Evolutionary conservation across 345 rosid species (phyloP).

Genomic region (Hypericum androsaemum): DNA sequence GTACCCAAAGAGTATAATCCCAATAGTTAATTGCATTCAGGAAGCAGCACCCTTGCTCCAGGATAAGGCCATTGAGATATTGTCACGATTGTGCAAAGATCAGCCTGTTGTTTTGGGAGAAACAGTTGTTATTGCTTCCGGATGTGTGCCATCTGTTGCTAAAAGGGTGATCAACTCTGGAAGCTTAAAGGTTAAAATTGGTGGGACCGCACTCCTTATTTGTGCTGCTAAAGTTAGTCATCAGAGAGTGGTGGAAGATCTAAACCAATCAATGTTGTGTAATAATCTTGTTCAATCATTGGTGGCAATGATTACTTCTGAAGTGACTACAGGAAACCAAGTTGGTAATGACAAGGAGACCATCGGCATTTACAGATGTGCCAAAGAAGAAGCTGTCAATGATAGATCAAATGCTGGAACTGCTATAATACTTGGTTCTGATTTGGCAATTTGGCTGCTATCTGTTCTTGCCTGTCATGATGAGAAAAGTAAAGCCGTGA

Average conservation of each 20-base stretch:
- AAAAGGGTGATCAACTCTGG: slow-evolving; percentile 62
- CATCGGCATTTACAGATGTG: slow-evolving; percentile 53
- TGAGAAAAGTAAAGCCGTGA: slow-evolving; percentile 60
- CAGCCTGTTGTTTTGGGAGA: slow-evolving; percentile 79
- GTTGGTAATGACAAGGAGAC: slow-evolving; percentile 37
- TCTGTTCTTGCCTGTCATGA: slow-evolving; percentile 88
- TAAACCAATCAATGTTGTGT: slow-evolving; percentile 63
- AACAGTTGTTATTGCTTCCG: slow-evolving; percentile 48
- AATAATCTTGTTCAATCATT: slow-evolving; percentile 64
- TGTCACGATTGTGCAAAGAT: slow-evolving; percentile 78
- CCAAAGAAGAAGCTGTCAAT: slow-evolving; percentile 42
- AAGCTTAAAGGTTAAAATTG: slow-evolving; percentile 69
- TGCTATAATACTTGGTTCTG: slow-evolving; percentile 53
- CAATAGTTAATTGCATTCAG: slow-evolving; percentile 73
- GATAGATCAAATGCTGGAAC: slow-evolving; percentile 39
- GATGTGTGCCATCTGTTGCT: slow-evolving; percentile 59
- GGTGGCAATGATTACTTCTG: slow-evolving; percentile 49
- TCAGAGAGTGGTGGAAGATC: slow-evolving; percentile 75
- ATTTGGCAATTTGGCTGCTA: slow-evolving; percentile 83
- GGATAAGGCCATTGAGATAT: slow-evolving; percentile 91
- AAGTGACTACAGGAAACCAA: slow-evolving; percentile 43
- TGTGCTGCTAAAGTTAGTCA: slow-evolving; percentile 90
- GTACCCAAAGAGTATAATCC: slow-evolving; percentile 61
- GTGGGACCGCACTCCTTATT: slow-evolving; percentile 86
- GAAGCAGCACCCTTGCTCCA: slow-evolving; percentile 64